phyloP scores from a whole-genome alignment of 1,284 basidiomycete genomes.

The Ustilago lituana region DNA sequence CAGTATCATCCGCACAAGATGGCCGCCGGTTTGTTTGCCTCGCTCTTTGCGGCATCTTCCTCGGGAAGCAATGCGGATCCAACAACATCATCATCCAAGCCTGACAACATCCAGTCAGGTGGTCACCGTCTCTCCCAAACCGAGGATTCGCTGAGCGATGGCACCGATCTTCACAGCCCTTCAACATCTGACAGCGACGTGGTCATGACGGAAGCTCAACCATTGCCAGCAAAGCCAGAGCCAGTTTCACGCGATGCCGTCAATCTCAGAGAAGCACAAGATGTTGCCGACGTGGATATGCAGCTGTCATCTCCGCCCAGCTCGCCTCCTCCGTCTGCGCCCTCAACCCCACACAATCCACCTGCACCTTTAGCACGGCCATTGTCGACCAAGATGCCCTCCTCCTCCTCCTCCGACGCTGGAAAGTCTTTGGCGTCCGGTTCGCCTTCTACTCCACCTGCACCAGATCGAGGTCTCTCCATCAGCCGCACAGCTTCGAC shows the following conservation, averaged over 20 bases:
- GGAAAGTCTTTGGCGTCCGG: neutral
- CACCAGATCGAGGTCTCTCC: neutral
- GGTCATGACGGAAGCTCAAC: conserved; percentile 2
- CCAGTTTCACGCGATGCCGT: neutral
- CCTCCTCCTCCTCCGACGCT: conserved; percentile 11
- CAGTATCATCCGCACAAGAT: conserved; percentile 9
- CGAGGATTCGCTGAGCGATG: conserved; percentile 7
- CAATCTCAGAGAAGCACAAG: conserved; percentile 16
- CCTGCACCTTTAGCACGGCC: neutral
- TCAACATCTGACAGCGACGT: conserved; percentile 1
- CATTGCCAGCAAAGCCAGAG: neutral
- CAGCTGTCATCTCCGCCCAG: conserved; percentile 35
- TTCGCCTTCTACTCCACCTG: conserved; percentile 5
- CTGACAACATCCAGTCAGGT: too few species aligned
- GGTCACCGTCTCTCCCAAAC: neutral
- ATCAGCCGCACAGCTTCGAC: conserved; percentile 2
- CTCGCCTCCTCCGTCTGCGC: conserved; percentile 25
- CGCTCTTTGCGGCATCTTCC: conserved; percentile 27
- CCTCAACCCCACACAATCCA: conserved; percentile 4
- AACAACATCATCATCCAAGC: neutral
- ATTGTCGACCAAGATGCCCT: conserved; percentile 1
- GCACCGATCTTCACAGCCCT: conserved; percentile 4
- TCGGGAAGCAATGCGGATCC: neutral
- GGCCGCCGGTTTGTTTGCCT: conserved; percentile 32
- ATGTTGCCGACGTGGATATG: conserved; percentile 30